These are phyloP conservation scores for Saturnispora saitoi DNA, from an alignment of 805 yeast genomes.

Conservation along the genomic window DNA sequence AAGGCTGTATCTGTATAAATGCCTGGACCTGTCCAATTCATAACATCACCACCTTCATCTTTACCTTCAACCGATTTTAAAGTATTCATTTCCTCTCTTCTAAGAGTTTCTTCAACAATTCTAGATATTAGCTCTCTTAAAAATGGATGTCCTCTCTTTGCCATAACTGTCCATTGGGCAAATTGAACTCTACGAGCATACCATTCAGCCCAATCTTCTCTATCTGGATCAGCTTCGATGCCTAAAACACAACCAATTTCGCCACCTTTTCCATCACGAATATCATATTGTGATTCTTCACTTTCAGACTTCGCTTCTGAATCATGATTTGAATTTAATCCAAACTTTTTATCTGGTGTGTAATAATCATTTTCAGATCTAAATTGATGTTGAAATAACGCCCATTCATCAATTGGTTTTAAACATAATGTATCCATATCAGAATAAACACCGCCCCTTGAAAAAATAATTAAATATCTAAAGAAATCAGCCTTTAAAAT, in stretches of 20 bases:
- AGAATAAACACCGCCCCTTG: constrained; percentile 88
- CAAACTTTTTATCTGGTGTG: not conserved
- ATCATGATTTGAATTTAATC: not conserved
- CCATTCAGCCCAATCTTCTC: constrained; percentile 91
- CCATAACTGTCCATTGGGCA: constrained; percentile 94
- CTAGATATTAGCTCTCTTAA: constrained; percentile 70
- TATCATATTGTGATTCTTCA: constrained; percentile 24
- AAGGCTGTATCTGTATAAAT: constrained; percentile 85
- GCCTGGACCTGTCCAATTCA: constrained; percentile 97
- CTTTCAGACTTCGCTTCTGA: too few species aligned
- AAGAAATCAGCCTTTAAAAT: constrained; percentile 91
- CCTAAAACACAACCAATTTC: constrained; percentile 77
- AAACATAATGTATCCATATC: constrained; percentile 82
- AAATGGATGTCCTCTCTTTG: constrained; percentile 87
- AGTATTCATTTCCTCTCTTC: constrained; percentile 39
- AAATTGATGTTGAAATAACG: constrained; percentile 19
- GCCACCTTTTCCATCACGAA: constrained; percentile 30
- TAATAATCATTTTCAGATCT: not conserved
- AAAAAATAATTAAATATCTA: constrained; percentile 76
- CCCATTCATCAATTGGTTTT: constrained; percentile 70
- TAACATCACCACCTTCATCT: constrained; percentile 66
- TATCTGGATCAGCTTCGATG: constrained; percentile 94
- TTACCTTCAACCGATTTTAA: constrained; percentile 44
- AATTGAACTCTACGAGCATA: constrained; percentile 89
- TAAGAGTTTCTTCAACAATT: constrained; percentile 67